Percentiles rank a stretch among this genome's conserved stretches.
These are phyloP conservation scores for Leucoagaricus sp. DNA, from an alignment of 1,284 basidiomycete genomes.

Conservation along the genomic window DNA sequence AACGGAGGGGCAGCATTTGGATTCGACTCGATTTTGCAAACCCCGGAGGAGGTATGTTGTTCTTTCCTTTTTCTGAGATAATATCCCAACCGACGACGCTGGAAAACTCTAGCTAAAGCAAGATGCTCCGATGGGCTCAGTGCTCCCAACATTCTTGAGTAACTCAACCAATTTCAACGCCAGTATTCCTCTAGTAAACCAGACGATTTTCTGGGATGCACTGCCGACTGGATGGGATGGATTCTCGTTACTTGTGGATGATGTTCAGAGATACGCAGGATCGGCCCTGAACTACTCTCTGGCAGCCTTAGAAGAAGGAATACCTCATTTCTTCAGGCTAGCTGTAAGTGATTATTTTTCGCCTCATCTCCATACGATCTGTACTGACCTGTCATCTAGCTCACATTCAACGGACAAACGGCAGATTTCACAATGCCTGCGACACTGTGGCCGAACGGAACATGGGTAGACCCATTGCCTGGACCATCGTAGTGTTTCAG, in stretches of 20 bases:
- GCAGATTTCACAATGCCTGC: slow-evolving; percentile 87
- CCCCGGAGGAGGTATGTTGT: slow-evolving; percentile 61
- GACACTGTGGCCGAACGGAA: slow-evolving; percentile 77
- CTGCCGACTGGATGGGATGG: slow-evolving; percentile 73
- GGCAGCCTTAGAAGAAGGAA: slow-evolving; percentile 53
- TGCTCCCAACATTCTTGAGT: slow-evolving; percentile 72
- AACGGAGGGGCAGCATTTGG: slow-evolving; percentile 79
- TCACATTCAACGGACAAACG: slow-evolving; percentile 47
- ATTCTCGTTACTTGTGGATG: slow-evolving; percentile 81
- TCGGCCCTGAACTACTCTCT: slow-evolving; percentile 67
- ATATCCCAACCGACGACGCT: slow-evolving; percentile 7
- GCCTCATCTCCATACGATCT: neutral
- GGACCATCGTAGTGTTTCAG: slow-evolving; percentile 51
- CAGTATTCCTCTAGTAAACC: slow-evolving; percentile 53
- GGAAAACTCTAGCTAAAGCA: slow-evolving; percentile 55
- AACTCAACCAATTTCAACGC: slow-evolving; percentile 67
- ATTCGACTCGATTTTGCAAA: slow-evolving; percentile 81
- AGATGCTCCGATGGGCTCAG: slow-evolving; percentile 73
- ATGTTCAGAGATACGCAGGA: slow-evolving; percentile 79
- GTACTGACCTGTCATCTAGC: slow-evolving; percentile 39
- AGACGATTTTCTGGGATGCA: slow-evolving; percentile 63
- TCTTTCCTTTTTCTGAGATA: slow-evolving; percentile 1
- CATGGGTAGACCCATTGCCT: slow-evolving; percentile 72
- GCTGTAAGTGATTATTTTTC: slow-evolving; percentile 57
- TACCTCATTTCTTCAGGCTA: slow-evolving; percentile 84